A percentile compares a stretch with the other conserved stretches of the same genome.
These are phyloP conservation scores for Cyclotella choctawhatcheeana DNA, from an alignment of 108 stramenopile species.

Conservation along the genomic window DNA sequence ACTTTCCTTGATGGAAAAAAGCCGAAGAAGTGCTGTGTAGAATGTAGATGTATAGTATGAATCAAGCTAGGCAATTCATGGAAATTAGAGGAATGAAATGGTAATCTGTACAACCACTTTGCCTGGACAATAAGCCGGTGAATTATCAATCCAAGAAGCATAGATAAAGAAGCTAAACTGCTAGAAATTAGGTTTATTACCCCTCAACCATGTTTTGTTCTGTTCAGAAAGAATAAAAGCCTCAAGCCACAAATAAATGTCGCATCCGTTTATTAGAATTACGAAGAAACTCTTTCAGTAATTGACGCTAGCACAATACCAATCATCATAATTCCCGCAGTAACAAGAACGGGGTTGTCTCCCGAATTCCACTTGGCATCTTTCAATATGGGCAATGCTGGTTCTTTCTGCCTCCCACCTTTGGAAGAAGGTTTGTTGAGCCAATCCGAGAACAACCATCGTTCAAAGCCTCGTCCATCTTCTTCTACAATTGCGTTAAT, in stretches of 20 bases:
- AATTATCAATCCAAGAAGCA: no score
- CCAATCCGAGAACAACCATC: slow-evolving; percentile 89
- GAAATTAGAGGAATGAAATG: no score
- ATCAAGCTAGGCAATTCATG: no score
- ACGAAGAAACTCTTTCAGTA: slow-evolving; percentile 61
- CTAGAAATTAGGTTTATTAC: no score
- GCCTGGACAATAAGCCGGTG: no score
- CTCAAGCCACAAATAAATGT: neutral
- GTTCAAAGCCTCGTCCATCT: slow-evolving; percentile 67
- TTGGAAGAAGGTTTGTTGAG: slow-evolving; percentile 52
- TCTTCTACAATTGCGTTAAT: slow-evolving; percentile 9
- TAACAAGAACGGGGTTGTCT: slow-evolving; percentile 84
- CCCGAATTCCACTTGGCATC: slow-evolving; percentile 90
- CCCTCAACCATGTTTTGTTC: no score
- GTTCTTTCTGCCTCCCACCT: slow-evolving; percentile 76
- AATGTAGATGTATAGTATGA: no score
- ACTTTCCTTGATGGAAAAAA: no score
- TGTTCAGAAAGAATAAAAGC: no score
- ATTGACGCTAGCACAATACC: slow-evolving; percentile 70
- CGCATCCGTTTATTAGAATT: neutral
- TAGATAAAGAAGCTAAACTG: no score
- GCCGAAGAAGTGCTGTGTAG: no score
- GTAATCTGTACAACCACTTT: no score
- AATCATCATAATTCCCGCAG: slow-evolving; percentile 68
- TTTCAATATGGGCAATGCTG: slow-evolving; percentile 78